Base-by-base conservation (phyloP, 805 yeast species). In the Lachancea mirantina region DNA sequence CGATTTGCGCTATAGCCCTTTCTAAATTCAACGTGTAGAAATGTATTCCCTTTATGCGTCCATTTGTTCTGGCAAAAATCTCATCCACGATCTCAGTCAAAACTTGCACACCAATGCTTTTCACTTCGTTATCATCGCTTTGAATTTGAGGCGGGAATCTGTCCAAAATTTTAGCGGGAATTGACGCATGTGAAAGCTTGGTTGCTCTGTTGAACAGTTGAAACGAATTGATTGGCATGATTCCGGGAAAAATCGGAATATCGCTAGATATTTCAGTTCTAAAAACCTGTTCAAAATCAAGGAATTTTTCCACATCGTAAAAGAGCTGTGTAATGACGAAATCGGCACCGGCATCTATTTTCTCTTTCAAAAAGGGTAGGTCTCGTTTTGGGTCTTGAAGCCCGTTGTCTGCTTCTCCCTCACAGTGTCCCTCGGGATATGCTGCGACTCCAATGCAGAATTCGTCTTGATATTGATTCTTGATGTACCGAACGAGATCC, bases 401-500 rank as follows among this genome's bases (percentile, higher is more conserved):
- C 6, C 74, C 59, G 28, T 62, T 68, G 45, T 78, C 84, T 1
- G 85, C 69, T 28, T 50, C 57, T 9, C 94, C 89, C 46, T 88
- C 95, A 21, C 84, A 87, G 59, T 89, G 96, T 13, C 98, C 98
- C 55, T 89, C 98, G 6, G 98, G 96, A 57, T 89, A 89, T 1
- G 94, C 96, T 2, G 98, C 98, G 10, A 89, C 98, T 39, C 98
- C 98, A 35, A 89, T 67, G 52, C 95, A 83, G 61, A 89, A 89
- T 46, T 77, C 80, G 51, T 83, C 83, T 3, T 84, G 92, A 52
- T 88, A 67, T 29, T 74, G 56, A 34, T 66, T 43, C 45, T 72
- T 75, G 45, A 92, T 88, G 55, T 89, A 88, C 43, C 63, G 70
- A 8, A 92, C 95, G 39, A 92, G 70, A 55, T 92, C 98, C 1